Evolutionary conservation across 768 basidiomycete species (phyloP), one percentile per base, ranked within the genome.

Genomic region (Neoboletus magnificus): DNA sequence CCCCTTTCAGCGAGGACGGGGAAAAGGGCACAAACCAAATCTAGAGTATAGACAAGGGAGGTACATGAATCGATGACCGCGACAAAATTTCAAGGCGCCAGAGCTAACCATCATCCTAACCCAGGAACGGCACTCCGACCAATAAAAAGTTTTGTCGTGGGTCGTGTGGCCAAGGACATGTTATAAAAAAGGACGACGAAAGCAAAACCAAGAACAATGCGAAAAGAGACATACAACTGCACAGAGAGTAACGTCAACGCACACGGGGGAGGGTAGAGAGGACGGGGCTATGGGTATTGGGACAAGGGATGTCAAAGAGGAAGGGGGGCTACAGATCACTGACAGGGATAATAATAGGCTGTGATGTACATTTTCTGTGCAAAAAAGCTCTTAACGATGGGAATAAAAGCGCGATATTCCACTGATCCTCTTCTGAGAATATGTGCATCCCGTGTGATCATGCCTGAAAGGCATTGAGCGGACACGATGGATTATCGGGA

Each of bases 361-460:
- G 59, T 66, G 66, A 55, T 66, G 68, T 71, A 71, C 69, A 71
- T 52, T 70, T 68, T 37, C 61, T 66, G 65, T 68, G 71, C 57
- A 54, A 58, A 58, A 50, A 48, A 54, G 43, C 42, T 58, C 55
- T 59, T 60, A 32, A 56, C 49, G 39, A 50, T 48, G 56, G 50
- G 50, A 62, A 61, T 57, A 54, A 47, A 50, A 39, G 50, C 5
- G 50, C 29, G 52, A 53, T 54, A 59, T 55, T 55, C 60, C 61
- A 48, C 39, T 22, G 51, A 52, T 58, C 51, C 44, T 48, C 42
- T 46, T 56, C 53, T 50, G 49, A 60, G 58, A 47, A 47, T 39
- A 54, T 54, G 56, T 60, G 46, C 54, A 60, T 50, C 50, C 42
- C 54, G 33, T 29, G 23, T 44, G 39, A 44, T 71, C 41, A 71